Evolutionary conservation across 441 rosid species (phyloP).

Genomic region (Erodium trifolium): DNA sequence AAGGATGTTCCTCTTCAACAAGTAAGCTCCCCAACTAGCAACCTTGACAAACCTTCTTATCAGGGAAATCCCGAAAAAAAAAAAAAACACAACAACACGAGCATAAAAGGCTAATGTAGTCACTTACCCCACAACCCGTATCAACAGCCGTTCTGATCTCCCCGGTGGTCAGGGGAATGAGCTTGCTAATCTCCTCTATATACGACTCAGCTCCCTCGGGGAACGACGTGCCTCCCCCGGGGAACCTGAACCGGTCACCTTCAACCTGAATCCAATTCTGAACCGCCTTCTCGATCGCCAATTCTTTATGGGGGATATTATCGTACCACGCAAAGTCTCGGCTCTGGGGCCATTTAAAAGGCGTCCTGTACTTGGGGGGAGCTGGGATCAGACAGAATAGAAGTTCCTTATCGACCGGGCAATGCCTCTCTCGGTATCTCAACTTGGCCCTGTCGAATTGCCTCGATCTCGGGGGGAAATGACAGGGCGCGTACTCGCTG

Average conservation of each 20-base stretch:
- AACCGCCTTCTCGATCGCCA: conserved; percentile 81
- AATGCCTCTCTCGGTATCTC: background rate
- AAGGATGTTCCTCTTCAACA: conserved; percentile 71
- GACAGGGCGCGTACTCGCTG: background rate
- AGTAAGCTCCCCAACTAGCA: conserved; percentile 99
- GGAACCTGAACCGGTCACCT: conserved; percentile 83
- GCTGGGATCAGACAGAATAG: background rate
- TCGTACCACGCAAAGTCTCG: conserved; percentile 38
- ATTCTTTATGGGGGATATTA: conserved; percentile 95
- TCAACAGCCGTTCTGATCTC: conserved; percentile 88
- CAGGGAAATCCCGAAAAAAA: background rate
- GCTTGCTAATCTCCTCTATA: conserved; percentile 78
- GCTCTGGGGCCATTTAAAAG: conserved; percentile 62
- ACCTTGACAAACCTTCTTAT: conserved; percentile 35
- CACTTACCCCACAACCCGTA: conserved; percentile 93
- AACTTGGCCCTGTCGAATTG: background rate
- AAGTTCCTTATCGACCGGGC: background rate
- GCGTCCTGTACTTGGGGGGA: conserved; percentile 35
- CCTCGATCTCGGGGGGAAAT: background rate
- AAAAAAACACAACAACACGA: background rate
- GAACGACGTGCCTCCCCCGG: conserved; percentile 99
- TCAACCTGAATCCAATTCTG: conserved; percentile 81
- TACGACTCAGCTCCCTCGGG: conserved; percentile 84
- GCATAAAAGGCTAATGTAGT: background rate
- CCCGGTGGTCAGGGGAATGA: conserved; percentile 53